A percentile compares a stretch with the other conserved stretches of the same genome.
These are phyloP conservation scores for Claviceps fusiformis DNA, from an alignment of 2,329 filamentous ascomycete species.

Conservation along the genomic window DNA sequence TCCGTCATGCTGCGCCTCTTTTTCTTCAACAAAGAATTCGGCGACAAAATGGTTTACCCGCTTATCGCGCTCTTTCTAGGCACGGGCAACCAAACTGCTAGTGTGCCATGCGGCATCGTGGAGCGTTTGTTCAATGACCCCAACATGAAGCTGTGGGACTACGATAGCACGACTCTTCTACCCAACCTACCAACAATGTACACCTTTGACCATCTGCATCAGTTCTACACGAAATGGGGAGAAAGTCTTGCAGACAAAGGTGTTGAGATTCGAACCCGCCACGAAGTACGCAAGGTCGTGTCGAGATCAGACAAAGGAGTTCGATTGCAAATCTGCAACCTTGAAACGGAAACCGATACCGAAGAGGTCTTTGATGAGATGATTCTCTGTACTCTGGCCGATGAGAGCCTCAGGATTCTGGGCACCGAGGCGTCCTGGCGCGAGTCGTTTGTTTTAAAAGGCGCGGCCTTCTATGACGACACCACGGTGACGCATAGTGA, in stretches of 20 bases:
- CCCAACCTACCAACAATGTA: slow-evolving; percentile 52
- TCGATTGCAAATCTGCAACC: slow-evolving; percentile 37
- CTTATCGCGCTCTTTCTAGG: slow-evolving; percentile 62
- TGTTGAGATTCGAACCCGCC: slow-evolving; percentile 41
- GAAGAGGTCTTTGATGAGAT: slow-evolving; percentile 50
- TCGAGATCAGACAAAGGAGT: slow-evolving; percentile 38
- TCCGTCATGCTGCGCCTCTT: slow-evolving; percentile 53
- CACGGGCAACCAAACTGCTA: slow-evolving; percentile 60
- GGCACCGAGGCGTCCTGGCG: slow-evolving; percentile 41
- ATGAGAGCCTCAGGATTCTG: slow-evolving; percentile 49
- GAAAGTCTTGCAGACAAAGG: slow-evolving; percentile 38
- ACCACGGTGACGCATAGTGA: slow-evolving; percentile 59
- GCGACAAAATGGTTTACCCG: slow-evolving; percentile 56
- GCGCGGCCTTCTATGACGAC: slow-evolving; percentile 56
- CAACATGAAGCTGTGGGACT: slow-evolving; percentile 46
- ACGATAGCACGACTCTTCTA: slow-evolving; percentile 38
- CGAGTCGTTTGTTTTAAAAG: slow-evolving; percentile 56
- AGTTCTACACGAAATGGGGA: slow-evolving; percentile 48
- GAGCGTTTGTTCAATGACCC: slow-evolving; percentile 45
- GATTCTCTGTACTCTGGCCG: slow-evolving; percentile 51
- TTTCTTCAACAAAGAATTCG: slow-evolving; percentile 55
- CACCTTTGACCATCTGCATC: slow-evolving; percentile 47
- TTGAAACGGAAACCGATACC: slow-evolving; percentile 33
- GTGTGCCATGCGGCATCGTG: slow-evolving; percentile 56
- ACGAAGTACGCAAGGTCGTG: slow-evolving; percentile 39